A percentile compares a stretch with the other conserved stretches of the same genome.
These are phyloP conservation scores for Leccinum griseonigrum DNA, from an alignment of 1,284 basidiomycete species.

Conservation along the genomic window DNA sequence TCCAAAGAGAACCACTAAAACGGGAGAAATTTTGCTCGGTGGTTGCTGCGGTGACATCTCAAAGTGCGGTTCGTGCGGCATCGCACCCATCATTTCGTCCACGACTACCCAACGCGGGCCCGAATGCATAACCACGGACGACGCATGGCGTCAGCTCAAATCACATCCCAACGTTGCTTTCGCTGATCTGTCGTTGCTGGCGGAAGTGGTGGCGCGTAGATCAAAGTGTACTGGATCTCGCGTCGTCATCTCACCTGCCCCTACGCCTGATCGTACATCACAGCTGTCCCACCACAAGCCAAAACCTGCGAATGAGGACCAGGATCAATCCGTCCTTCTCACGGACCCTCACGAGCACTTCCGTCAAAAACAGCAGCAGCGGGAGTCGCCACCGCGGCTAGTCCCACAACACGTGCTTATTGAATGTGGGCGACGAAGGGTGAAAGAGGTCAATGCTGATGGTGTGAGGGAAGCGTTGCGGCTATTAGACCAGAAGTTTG, in stretches of 20 bases:
- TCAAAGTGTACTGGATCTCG: constrained; percentile 76
- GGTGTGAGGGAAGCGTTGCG: constrained; percentile 78
- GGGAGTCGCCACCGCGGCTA: constrained; percentile 47
- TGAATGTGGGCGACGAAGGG: constrained; percentile 56
- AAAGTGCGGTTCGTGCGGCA: constrained; percentile 33
- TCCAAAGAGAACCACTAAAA: constrained; percentile 35
- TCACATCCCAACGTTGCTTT: constrained; percentile 86
- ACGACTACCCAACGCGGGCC: constrained; percentile 23
- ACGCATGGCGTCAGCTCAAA: constrained; percentile 85
- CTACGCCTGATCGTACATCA: constrained; percentile 41
- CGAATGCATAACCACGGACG: constrained; percentile 75
- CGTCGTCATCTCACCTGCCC: constrained; percentile 62
- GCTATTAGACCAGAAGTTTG: constrained; percentile 72
- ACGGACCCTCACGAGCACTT: constrained; percentile 56
- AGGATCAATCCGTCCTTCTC: constrained; percentile 40
- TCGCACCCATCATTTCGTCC: constrained; percentile 32
- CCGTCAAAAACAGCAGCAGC: constrained; percentile 43
- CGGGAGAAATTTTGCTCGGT: constrained; percentile 25
- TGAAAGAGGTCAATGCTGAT: constrained; percentile 73
- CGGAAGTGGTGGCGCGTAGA: constrained; percentile 83
- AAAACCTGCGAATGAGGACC: constrained; percentile 9
- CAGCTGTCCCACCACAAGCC: constrained; percentile 14
- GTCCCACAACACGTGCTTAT: constrained; percentile 60
- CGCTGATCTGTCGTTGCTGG: constrained; percentile 76
- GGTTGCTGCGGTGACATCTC: constrained; percentile 34